Evolutionary conservation across 495 filamentous ascomycete genomes (phyloP).

Genomic region (Neurospora sp.): DNA sequence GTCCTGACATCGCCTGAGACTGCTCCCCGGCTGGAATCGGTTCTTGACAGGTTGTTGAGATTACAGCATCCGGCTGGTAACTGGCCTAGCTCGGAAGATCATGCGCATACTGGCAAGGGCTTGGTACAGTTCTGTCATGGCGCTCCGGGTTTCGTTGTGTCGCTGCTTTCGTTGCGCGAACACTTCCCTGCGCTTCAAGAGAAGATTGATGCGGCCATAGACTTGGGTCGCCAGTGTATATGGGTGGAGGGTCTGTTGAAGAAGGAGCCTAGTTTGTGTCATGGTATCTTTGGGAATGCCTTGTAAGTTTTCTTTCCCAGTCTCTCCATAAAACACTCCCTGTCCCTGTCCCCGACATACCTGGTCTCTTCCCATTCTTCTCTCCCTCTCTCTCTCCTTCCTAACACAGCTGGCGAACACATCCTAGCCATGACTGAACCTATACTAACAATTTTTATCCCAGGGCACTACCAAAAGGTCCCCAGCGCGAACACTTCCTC

Average conservation of each 20-base stretch:
- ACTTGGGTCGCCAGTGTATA: slow-evolving; percentile 34
- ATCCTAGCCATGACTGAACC: no score
- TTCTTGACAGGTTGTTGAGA: slow-evolving; percentile 36
- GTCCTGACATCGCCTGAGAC: slow-evolving; percentile 34
- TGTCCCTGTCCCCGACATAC: no score
- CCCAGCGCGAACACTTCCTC: slow-evolving; percentile 38
- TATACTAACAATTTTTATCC: no score
- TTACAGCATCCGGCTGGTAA: slow-evolving; percentile 32
- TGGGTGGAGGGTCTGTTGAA: slow-evolving; percentile 44
- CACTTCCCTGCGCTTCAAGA: slow-evolving; percentile 37
- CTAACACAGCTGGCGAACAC: no score
- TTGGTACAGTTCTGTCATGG: slow-evolving; percentile 61
- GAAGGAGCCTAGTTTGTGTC: slow-evolving; percentile 55
- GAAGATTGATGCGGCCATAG: slow-evolving; percentile 38
- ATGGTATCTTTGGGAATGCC: slow-evolving; percentile 55
- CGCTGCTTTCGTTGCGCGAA: slow-evolving; percentile 37
- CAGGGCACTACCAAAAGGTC: slow-evolving; percentile 17
- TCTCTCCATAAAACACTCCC: no score
- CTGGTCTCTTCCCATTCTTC: no score
- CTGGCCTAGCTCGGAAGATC: slow-evolving; percentile 26
- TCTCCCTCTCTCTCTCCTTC: no score
- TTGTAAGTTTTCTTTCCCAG: no score
- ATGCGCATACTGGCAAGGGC: slow-evolving; percentile 12
- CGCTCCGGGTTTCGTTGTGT: slow-evolving; percentile 48
- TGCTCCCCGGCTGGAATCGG: slow-evolving; percentile 27